phyloP scores from a whole-genome alignment of 2,329 filamentous ascomycete species.

The Passalora sequoiae region DNA sequence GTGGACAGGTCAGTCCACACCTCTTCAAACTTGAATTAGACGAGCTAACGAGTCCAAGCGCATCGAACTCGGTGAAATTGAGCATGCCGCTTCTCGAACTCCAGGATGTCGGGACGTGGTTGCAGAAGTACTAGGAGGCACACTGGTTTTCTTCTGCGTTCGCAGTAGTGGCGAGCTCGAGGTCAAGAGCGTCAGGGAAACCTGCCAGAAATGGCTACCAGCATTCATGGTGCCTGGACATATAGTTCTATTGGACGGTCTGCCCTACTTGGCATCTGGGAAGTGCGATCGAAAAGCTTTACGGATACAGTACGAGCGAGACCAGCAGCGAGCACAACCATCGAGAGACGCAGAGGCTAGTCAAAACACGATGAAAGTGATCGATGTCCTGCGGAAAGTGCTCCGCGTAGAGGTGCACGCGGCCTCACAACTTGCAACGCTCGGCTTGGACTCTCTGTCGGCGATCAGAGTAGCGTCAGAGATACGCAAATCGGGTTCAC shows the following conservation, averaged over 20 bases:
- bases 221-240: conserved; percentile 78
- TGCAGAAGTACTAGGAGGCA: conserved; percentile 61
- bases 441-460: conserved; percentile 62
- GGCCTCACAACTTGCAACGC: conserved; percentile 45
- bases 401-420: conserved; percentile 16
- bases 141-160: conserved; percentile 70
- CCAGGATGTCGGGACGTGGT: conserved; percentile 60
- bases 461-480: conserved; percentile 60
- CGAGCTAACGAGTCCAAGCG: conserved; percentile 45
- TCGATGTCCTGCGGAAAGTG: conserved; percentile 19
- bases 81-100: conserved; percentile 61
- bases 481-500: conserved; percentile 55
- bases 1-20: conserved; percentile 76
- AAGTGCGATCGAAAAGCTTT: conserved; percentile 71
- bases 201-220: conserved; percentile 71
- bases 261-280: conserved; percentile 75
- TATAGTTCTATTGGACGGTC: conserved; percentile 56
- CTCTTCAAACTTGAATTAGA: conserved; percentile 58
- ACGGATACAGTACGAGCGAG: conserved; percentile 51
- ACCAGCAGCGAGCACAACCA: neutral
- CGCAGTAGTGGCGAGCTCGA: conserved; percentile 41
- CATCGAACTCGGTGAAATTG: conserved; percentile 54
- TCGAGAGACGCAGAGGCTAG: conserved; percentile 26
- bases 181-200: conserved; percentile 46
- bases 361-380: conserved; percentile 12